These are phyloP conservation scores for Metrosideros polymorpha DNA, from an alignment of 441 rosid species.

Conservation along the genomic window DNA sequence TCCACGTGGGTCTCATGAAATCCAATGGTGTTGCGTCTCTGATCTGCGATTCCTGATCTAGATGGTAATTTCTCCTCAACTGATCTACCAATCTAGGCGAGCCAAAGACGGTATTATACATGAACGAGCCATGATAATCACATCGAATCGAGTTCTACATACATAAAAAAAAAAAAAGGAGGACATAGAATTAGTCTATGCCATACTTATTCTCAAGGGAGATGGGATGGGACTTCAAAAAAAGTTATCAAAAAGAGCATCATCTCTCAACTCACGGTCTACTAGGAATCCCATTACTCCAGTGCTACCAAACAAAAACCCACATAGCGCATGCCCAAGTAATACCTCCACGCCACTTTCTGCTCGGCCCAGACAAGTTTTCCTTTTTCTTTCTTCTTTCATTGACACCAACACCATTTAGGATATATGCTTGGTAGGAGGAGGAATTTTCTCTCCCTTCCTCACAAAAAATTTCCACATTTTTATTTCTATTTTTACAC, in stretches of 20 bases:
- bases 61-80: neutral
- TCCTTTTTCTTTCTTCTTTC: neutral
- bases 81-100: neutral
- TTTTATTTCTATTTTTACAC: neutral
- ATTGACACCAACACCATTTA: neutral
- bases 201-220: neutral
- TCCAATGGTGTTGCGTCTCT: neutral
- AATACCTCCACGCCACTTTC: conserved; percentile 5
- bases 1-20: neutral
- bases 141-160: neutral
- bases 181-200: neutral
- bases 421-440: neutral
- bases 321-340: neutral
- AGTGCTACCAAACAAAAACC: conserved; percentile 31
- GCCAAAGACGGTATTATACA: neutral
- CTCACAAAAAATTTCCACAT: neutral
- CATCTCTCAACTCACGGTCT: conserved; percentile 19
- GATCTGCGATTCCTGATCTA: rapidly evolving
- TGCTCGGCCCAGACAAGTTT: neutral
- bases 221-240: neutral
- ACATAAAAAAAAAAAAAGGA: too few species aligned
- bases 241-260: neutral
- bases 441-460: neutral
- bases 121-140: neutral
- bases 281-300: conserved; percentile 34